Evolutionary conservation across 805 yeast species (phyloP), one percentile per base, ranked within the genome.

Genomic region (Debaryomyces castellii): DNA sequence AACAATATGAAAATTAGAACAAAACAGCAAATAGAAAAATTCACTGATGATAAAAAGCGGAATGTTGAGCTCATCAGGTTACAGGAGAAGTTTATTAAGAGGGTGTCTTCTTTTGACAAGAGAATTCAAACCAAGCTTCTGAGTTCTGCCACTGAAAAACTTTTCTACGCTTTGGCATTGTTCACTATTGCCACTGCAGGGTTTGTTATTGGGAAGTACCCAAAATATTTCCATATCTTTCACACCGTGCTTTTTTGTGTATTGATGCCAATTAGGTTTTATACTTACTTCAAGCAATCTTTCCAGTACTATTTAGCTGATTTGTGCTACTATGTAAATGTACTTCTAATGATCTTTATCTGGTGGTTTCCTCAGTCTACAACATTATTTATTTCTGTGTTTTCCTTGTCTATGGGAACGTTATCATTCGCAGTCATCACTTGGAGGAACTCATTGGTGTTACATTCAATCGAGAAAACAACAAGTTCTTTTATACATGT

Each of bases 401-500:
- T 88, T 65, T 86, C 96, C 8, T 81, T 92, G 49, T 78, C 94
- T 1, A 83, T 86, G 69, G 99, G 98, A 1, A 89, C 97, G 0
- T 67, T 92, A 45, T 80, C 96, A 5, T 91, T 89, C 78, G 97
- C 97, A 0, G 96, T 92, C 18, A 83, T 92, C 37, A 88, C 97
- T 0, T 92, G 98, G 99, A 76, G 96, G 54, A 92, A 92, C 63
- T 90, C 97, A 5, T 73, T 92, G 45, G 98, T 92, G 7, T 73
- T 92, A 40, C 99, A 92, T 60, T 84, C 92, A 10, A 78, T 92
- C 49, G 99, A 92, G 53, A 92, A 92, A 64, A 89, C 91, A 12
- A 94, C 98, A 1, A 83, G 92, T 17, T 83, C 96, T 2, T 87
- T 89, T 57, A 92, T 92, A 51, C 99, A 92, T 60, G 74, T 94